These are phyloP conservation scores for Coniochaeta sp. DNA, from an alignment of 2,329 filamentous ascomycete genomes.

Conservation along the genomic window DNA sequence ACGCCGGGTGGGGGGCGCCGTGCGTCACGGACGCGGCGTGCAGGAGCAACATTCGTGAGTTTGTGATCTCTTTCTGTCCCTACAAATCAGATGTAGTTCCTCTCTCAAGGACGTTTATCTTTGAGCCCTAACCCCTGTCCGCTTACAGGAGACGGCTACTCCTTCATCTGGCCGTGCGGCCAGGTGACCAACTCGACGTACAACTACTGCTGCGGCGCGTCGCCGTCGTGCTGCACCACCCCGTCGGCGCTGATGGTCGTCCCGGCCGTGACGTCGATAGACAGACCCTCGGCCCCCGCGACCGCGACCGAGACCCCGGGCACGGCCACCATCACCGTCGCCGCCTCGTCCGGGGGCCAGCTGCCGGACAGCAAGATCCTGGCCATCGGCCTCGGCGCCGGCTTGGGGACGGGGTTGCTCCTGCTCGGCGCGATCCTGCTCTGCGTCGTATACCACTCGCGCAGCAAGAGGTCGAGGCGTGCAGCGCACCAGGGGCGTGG, in stretches of 20 bases:
- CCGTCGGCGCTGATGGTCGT: background rate
- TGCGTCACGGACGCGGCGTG: slow-evolving; percentile 2
- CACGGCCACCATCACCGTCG: background rate
- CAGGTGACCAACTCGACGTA: slow-evolving; percentile 5
- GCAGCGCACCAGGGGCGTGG: too few species aligned
- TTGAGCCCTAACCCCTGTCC: background rate
- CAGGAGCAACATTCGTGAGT: slow-evolving; percentile 4
- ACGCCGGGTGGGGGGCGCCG: slow-evolving; percentile 3
- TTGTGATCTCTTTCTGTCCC: background rate
- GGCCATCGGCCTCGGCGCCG: slow-evolving; percentile 4
- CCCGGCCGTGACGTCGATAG: slow-evolving; percentile 2
- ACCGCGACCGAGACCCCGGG: background rate
- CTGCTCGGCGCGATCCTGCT: slow-evolving; percentile 2
- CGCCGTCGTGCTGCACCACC: slow-evolving; percentile 2
- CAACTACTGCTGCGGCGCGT: slow-evolving; percentile 6
- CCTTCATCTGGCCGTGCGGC: slow-evolving; percentile 5
- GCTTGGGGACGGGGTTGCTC: background rate
- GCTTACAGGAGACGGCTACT: slow-evolving; percentile 4
- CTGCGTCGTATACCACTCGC: background rate
- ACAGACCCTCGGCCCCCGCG: background rate
- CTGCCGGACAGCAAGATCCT: slow-evolving; percentile 1
- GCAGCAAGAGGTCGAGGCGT: background rate
- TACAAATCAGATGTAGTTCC: background rate
- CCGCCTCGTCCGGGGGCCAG: background rate
- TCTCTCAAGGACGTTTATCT: too few species aligned